Percentiles rank a stretch among this genome's conserved stretches.
These are phyloP conservation scores for Penicillium paradoxum DNA, from an alignment of 495 filamentous ascomycete genomes.

Conservation along the genomic window DNA sequence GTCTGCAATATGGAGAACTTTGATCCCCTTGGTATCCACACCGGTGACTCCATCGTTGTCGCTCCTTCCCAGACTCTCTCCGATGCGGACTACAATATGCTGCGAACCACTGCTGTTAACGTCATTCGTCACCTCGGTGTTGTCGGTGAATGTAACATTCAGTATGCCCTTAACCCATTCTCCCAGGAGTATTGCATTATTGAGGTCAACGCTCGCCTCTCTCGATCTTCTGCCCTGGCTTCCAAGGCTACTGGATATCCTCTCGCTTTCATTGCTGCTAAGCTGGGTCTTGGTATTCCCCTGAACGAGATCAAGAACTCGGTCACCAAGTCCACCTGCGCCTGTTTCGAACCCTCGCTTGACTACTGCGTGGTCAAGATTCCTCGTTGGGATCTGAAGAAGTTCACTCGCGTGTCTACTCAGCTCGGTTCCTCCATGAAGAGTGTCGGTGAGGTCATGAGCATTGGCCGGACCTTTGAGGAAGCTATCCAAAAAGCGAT, in stretches of 20 bases:
- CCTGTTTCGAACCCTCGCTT: slow-evolving; percentile 97
- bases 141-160: slow-evolving; percentile 97
- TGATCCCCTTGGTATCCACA: slow-evolving; percentile 96
- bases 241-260: slow-evolving; percentile 98
- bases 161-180: slow-evolving; percentile 96
- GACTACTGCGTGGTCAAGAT: slow-evolving; percentile 99
- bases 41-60: slow-evolving; percentile 97
- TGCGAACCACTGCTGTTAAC: slow-evolving; percentile 96
- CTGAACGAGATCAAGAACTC: slow-evolving; percentile 95
- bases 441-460: slow-evolving; percentile 99
- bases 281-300: slow-evolving; percentile 89
- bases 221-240: slow-evolving; percentile 90
- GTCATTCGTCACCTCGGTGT: slow-evolving; percentile 96
- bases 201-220: slow-evolving; percentile 97
- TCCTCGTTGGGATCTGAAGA: slow-evolving; percentile 97
- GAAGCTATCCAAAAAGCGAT: slow-evolving; percentile 99
- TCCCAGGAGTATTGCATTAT: slow-evolving; percentile 98
- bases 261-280: slow-evolving; percentile 92
- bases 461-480: slow-evolving; percentile 92
- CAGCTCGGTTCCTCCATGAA: slow-evolving; percentile 98
- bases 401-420: slow-evolving; percentile 94
- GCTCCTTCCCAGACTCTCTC: slow-evolving; percentile 95
- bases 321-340: slow-evolving; percentile 92
- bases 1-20: slow-evolving; percentile 99
- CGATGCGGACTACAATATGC: slow-evolving; percentile 99